These are phyloP conservation scores for Taphrina sp. DNA, from an alignment of 1,139 yeast genomes.

Conservation along the genomic window DNA sequence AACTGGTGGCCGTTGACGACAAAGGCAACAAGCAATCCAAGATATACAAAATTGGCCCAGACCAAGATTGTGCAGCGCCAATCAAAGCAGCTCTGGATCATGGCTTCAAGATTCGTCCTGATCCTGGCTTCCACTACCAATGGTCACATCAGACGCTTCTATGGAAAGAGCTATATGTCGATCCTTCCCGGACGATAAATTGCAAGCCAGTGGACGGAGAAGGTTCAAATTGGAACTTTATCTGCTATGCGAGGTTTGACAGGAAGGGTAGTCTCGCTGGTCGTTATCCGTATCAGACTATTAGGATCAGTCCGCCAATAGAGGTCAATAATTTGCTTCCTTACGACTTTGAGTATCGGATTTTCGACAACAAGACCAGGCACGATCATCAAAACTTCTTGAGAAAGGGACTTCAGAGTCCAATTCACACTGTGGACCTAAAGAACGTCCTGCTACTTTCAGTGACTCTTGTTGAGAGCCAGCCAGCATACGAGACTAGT, in stretches of 20 bases:
- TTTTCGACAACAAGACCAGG: slow-evolving; percentile 73
- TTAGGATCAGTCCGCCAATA: slow-evolving; percentile 80
- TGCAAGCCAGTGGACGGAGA: slow-evolving; percentile 54
- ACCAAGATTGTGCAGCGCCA: slow-evolving; percentile 64
- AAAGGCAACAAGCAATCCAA: slow-evolving; percentile 38
- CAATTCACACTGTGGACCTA: slow-evolving; percentile 77
- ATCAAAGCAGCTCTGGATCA: slow-evolving; percentile 64
- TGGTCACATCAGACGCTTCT: slow-evolving; percentile 65
- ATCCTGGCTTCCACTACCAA: slow-evolving; percentile 52
- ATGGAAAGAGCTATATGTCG: slow-evolving; percentile 64
- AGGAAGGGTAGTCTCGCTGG: slow-evolving; percentile 45
- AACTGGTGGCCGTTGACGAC: slow-evolving; percentile 47
- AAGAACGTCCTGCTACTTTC: slow-evolving; percentile 68
- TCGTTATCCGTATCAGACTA: slow-evolving; percentile 79
- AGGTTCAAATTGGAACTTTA: slow-evolving; percentile 58
- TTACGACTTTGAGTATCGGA: slow-evolving; percentile 68
- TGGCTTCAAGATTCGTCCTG: slow-evolving; percentile 62
- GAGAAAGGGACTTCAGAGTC: slow-evolving; percentile 62
- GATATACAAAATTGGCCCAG: slow-evolving; percentile 48
- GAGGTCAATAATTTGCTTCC: slow-evolving; percentile 84
- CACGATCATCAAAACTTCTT: slow-evolving; percentile 67
- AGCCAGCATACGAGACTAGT: slow-evolving; percentile 55
- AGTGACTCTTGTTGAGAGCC: slow-evolving; percentile 58
- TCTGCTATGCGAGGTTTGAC: slow-evolving; percentile 67
- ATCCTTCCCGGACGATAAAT: slow-evolving; percentile 53